Evolutionary conservation across 2,329 filamentous ascomycete species (phyloP).

Genomic region (Paecilomyces sp.): DNA sequence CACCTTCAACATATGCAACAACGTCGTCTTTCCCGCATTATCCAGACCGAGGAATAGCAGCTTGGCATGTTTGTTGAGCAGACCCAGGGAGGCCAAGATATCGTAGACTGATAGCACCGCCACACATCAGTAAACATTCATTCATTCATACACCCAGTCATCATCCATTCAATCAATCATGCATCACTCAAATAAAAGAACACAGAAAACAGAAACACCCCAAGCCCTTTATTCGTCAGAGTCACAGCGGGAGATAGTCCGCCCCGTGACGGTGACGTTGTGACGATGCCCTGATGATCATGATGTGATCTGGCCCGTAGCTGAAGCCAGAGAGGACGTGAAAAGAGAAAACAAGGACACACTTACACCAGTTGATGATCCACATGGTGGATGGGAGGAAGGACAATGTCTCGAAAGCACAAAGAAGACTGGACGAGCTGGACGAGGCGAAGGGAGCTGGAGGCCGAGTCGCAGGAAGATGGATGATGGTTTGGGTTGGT

Average conservation of each 20-base stretch:
- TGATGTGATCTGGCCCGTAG: neutral
- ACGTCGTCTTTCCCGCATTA: constrained; percentile 89
- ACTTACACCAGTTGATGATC: constrained; percentile 91
- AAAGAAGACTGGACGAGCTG: neutral
- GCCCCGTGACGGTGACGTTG: neutral
- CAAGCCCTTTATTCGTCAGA: too few relatives aligned
- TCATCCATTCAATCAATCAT: too few relatives aligned
- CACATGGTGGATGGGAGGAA: constrained; percentile 57
- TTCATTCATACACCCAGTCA: too few relatives aligned
- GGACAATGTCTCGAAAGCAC: too few relatives aligned
- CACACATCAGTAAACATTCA: too few relatives aligned
- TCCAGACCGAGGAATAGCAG: constrained; percentile 88
- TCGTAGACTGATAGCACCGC: constrained; percentile 62
- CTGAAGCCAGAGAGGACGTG: constrained; percentile 1
- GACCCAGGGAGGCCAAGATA: constrained; percentile 75
- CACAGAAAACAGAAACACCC: too few relatives aligned
- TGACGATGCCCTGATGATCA: neutral
- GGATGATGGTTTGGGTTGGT: too few relatives aligned
- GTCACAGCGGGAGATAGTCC: too few relatives aligned
- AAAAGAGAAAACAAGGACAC: constrained; percentile 7
- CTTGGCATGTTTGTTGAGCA: constrained; percentile 95
- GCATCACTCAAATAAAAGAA: too few relatives aligned
- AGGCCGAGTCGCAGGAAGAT: neutral
- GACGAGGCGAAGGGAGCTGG: neutral
- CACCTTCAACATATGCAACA: constrained; percentile 94